These are phyloP conservation scores for Phlyctochytrium bullatum DNA, from an alignment of 192 early-diverging fungal species.

Conservation along the genomic window DNA sequence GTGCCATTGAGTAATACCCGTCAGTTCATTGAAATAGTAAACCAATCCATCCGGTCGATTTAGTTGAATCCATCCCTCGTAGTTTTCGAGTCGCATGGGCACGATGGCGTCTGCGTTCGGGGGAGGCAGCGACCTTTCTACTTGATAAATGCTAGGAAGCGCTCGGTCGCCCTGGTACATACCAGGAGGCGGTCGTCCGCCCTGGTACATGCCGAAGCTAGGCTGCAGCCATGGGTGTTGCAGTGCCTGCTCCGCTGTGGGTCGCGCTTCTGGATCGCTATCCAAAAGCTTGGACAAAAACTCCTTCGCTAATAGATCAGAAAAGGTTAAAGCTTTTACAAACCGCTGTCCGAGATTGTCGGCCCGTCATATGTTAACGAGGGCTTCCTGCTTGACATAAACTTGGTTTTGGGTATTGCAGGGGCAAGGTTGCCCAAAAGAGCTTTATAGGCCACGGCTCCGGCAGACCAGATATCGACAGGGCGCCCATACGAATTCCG, in stretches of 20 bases:
- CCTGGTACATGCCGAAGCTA: slow-evolving; percentile 10
- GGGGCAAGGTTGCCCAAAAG: slow-evolving; percentile 32
- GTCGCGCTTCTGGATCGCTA: slow-evolving; percentile 62
- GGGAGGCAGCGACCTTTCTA: background rate
- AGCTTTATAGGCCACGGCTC: slow-evolving; percentile 32
- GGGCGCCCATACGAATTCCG: slow-evolving; percentile 34
- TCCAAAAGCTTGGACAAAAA: slow-evolving; percentile 71
- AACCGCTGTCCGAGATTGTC: background rate
- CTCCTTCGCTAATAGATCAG: no score
- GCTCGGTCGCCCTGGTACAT: no score
- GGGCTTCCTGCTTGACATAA: background rate
- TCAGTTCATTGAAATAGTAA: slow-evolving; percentile 17
- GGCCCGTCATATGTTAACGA: background rate
- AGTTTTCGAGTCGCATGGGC: slow-evolving; percentile 7
- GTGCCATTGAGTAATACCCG: slow-evolving; percentile 17
- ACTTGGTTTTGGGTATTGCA: slow-evolving; percentile 32
- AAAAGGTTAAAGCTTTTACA: no score
- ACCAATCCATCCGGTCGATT: slow-evolving; percentile 2
- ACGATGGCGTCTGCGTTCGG: slow-evolving; percentile 6
- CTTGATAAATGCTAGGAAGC: no score
- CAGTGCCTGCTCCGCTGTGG: slow-evolving; percentile 74
- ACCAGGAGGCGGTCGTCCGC: no score
- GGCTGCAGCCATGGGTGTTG: slow-evolving; percentile 80
- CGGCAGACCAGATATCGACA: slow-evolving; percentile 41
- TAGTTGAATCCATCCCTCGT: slow-evolving; percentile 17